Evolutionary conservation across 108 stramenopile species (phyloP).

Genomic region (Fragilariopsis cylindrus): DNA sequence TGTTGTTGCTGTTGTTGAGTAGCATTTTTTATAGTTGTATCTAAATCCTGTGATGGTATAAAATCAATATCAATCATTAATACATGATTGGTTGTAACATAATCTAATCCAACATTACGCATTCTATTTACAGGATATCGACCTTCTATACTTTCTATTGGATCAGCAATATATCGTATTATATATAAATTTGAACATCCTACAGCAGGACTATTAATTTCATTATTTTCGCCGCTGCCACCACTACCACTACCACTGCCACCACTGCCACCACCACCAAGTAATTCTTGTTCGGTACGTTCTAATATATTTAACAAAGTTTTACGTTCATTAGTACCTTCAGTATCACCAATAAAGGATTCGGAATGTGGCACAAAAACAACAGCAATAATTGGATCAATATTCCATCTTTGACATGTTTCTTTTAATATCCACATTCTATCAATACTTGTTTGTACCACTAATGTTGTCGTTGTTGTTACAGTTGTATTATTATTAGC

Average conservation of each 20-base stretch:
- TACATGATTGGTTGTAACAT: conserved; percentile 83
- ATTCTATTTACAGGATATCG: conserved; percentile 90
- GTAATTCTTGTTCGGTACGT: not conserved
- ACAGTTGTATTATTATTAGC: no score
- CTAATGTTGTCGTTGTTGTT: conserved; percentile 40
- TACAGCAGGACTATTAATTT: not conserved
- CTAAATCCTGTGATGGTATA: conserved; percentile 72
- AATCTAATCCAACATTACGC: conserved; percentile 85
- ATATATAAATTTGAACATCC: conserved; percentile 61
- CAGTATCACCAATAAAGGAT: conserved; percentile 2
- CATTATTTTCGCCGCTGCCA: not conserved
- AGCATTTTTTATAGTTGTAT: conserved; percentile 25
- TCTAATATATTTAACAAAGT: not conserved
- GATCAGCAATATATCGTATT: conserved; percentile 40
- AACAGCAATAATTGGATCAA: conserved; percentile 69
- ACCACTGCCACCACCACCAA: not conserved
- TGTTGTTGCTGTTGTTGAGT: conserved; percentile 1
- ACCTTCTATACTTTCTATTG: conserved; percentile 23
- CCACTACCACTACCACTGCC: no score
- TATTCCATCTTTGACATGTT: conserved; percentile 67
- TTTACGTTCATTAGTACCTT: not conserved
- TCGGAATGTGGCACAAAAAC: conserved; percentile 43
- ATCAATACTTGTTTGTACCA: conserved; percentile 70
- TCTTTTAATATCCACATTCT: conserved; percentile 74
- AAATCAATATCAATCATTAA: conserved; percentile 90